These are phyloP conservation scores for Spizellomyces punctatus DNA, from an alignment of 192 early-diverging fungal species.

Conservation along the genomic window DNA sequence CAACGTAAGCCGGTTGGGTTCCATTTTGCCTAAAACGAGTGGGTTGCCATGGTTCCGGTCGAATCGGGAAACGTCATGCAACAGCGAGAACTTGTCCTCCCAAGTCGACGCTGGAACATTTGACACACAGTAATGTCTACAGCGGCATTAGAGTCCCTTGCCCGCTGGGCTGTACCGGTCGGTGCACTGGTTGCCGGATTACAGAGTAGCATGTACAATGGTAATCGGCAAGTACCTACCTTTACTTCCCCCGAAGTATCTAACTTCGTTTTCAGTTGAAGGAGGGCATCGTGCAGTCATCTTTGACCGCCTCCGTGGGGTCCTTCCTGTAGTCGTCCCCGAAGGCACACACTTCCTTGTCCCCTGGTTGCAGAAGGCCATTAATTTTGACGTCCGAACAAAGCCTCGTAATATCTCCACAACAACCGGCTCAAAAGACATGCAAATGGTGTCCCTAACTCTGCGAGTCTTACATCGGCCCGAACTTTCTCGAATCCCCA, in stretches of 20 bases:
- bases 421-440: slow-evolving; percentile 99
- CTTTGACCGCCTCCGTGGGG: slow-evolving; percentile 94
- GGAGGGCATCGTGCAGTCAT: slow-evolving; percentile 96
- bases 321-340: slow-evolving; percentile 73
- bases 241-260: neutral
- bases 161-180: slow-evolving; percentile 80
- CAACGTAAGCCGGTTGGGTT: too few species aligned
- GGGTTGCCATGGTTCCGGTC: too few species aligned
- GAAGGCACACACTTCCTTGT: slow-evolving; percentile 98
- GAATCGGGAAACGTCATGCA: too few species aligned
- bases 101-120: too few species aligned
- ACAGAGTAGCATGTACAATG: slow-evolving; percentile 92
- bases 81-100: too few species aligned
- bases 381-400: slow-evolving; percentile 91
- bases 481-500: slow-evolving; percentile 69
- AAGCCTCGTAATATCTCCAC: slow-evolving; percentile 97
- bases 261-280: slow-evolving; percentile 62
- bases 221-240: slow-evolving; percentile 43
- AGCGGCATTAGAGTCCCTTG: slow-evolving; percentile 61
- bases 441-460: slow-evolving; percentile 97
- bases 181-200: slow-evolving; percentile 67
- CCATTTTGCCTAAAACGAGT: too few species aligned
- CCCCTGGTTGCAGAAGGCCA: slow-evolving; percentile 93
- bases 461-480: slow-evolving; percentile 89
- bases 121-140: slow-evolving; percentile 8